These are phyloP conservation scores for Brassica hybrid DNA, from an alignment of 441 rosid species.

Conservation along the genomic window DNA sequence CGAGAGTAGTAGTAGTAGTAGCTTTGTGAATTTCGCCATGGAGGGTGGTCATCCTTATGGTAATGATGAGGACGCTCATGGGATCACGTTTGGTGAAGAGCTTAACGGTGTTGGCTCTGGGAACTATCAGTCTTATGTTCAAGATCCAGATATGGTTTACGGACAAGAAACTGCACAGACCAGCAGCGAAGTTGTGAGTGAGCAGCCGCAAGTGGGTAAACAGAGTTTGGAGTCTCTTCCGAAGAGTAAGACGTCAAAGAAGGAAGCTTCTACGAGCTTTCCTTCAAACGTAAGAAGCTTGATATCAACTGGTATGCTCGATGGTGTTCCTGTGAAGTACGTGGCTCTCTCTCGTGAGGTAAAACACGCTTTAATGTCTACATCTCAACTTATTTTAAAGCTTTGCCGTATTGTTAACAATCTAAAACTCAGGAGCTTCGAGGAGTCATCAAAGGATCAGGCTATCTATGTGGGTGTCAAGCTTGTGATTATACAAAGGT, in stretches of 20 bases:
- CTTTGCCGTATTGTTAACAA: slow-evolving; percentile 26
- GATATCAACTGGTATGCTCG: slow-evolving; percentile 65
- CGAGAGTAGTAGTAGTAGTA: slow-evolving; percentile 48
- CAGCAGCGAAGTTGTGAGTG: slow-evolving; percentile 37
- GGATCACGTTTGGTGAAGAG: slow-evolving; percentile 68
- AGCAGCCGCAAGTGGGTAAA: slow-evolving; percentile 44
- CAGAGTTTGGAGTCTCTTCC: slow-evolving; percentile 52
- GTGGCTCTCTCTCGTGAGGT: slow-evolving; percentile 74
- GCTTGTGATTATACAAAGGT: slow-evolving; percentile 71
- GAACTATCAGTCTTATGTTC: slow-evolving; percentile 52
- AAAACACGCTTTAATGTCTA: slow-evolving; percentile 17
- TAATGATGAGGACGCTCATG: slow-evolving; percentile 60
- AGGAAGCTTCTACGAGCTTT: slow-evolving; percentile 68
- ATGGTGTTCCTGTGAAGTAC: slow-evolving; percentile 79
- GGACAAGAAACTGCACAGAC: slow-evolving; percentile 46
- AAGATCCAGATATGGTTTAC: slow-evolving; percentile 44
- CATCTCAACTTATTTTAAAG: slow-evolving; percentile 12
- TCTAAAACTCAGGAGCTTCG: slow-evolving; percentile 55
- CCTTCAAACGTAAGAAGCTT: slow-evolving; percentile 84
- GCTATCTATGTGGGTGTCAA: slow-evolving; percentile 76
- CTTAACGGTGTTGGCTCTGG: slow-evolving; percentile 54
- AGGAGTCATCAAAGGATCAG: slow-evolving; percentile 75
- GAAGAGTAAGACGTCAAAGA: slow-evolving; percentile 58
- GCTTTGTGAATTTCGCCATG: slow-evolving; percentile 48
- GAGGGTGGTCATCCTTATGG: slow-evolving; percentile 54